Percentiles rank a stretch among this genome's conserved stretches.
These are phyloP conservation scores for Colletotrichum somersetense DNA, from an alignment of 2,329 filamentous ascomycete species.

Conservation along the genomic window DNA sequence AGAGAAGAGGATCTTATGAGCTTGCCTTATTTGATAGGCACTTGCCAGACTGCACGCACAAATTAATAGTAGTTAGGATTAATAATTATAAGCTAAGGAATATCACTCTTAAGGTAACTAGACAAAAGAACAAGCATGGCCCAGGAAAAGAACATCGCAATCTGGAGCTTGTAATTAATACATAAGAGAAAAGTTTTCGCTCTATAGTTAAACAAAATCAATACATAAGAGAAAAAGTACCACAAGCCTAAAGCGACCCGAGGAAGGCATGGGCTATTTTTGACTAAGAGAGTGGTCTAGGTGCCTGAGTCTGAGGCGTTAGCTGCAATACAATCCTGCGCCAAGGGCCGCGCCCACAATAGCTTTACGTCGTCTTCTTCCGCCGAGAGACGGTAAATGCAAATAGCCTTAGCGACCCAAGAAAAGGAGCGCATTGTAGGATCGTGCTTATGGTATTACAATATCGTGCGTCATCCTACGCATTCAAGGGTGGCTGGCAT, in stretches of 20 bases:
- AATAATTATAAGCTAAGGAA: not conserved
- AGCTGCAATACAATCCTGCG: conserved; percentile 18
- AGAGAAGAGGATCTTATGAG: not conserved
- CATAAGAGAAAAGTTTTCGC: not conserved
- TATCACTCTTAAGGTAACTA: not conserved
- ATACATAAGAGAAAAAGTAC: not conserved
- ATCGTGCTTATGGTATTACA: conserved; percentile 15
- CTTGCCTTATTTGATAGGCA: not conserved
- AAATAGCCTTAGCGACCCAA: not conserved
- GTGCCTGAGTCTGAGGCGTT: not conserved
- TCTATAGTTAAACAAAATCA: not conserved
- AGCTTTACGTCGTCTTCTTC: conserved; percentile 3
- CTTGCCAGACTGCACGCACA: not conserved
- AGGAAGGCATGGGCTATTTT: too few species aligned
- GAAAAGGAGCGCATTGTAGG: conserved; percentile 20
- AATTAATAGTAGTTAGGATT: not conserved
- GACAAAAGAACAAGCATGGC: not conserved
- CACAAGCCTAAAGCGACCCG: not conserved
- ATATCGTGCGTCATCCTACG: conserved; percentile 5
- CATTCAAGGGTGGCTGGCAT: conserved; percentile 2
- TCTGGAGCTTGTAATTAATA: not conserved
- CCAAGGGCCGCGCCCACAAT: conserved; percentile 10
- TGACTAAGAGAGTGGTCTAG: too few species aligned
- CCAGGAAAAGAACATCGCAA: not conserved
- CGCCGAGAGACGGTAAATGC: conserved; percentile 3